These are phyloP conservation scores for Tremellales sp. DNA, from an alignment of 1,284 basidiomycete genomes.

Conservation along the genomic window DNA sequence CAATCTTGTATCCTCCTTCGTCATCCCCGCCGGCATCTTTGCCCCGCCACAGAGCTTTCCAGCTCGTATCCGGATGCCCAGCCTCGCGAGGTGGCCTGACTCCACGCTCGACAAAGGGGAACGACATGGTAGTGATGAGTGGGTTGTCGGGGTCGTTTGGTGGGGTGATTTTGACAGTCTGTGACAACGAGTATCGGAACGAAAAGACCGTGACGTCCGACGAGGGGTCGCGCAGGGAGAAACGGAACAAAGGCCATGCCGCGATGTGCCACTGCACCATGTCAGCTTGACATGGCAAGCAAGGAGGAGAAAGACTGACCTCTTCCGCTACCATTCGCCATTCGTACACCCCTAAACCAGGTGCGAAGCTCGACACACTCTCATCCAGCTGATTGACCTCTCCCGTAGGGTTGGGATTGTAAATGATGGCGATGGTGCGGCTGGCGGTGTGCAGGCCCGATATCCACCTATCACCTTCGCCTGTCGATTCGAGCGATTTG, in stretches of 20 bases:
- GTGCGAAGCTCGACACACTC: slow-evolving; percentile 1
- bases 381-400: slow-evolving; percentile 8
- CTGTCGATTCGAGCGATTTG: neutral
- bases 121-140: neutral
- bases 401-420: slow-evolving; percentile 10
- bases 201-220: slow-evolving; percentile 21
- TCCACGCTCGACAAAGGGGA: neutral
- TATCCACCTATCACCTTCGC: slow-evolving; percentile 8
- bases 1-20: slow-evolving; percentile 5
- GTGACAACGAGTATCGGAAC: slow-evolving; percentile 21
- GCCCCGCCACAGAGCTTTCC: slow-evolving; percentile 14
- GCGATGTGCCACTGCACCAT: neutral
- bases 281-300: neutral
- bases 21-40: slow-evolving; percentile 14
- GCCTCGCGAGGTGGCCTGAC: neutral
- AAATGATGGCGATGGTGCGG: slow-evolving; percentile 7
- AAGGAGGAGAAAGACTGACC: neutral
- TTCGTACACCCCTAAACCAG: slow-evolving; percentile 9
- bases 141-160: slow-evolving; percentile 10
- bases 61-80: neutral
- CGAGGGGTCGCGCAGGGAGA: slow-evolving; percentile 18
- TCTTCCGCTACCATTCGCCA: slow-evolving; percentile 10
- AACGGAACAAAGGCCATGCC: slow-evolving; percentile 20
- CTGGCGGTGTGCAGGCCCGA: slow-evolving; percentile 4
- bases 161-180: slow-evolving; percentile 20